Base-by-base conservation (phyloP, 148 eudicot species). In the Polygonum maritimum region DNA sequence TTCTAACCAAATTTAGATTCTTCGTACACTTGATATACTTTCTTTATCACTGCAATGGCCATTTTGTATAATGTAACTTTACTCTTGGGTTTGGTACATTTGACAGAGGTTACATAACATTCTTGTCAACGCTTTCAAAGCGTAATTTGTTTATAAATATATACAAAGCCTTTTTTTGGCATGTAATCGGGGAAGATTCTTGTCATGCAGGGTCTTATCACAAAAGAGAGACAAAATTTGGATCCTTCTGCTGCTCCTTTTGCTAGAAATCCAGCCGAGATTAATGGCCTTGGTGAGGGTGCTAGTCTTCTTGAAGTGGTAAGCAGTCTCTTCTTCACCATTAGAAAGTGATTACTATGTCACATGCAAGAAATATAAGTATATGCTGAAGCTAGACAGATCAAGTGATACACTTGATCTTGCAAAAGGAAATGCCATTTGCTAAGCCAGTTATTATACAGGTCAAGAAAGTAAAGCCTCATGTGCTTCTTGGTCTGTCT, bases 401-500 rank as follows among this genome's bases (percentile, higher is more conserved):
- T 67, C 44, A 7, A 67, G n/a, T 67, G 44, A 36, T 67, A 65
- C 10, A 67, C 44, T 10, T 14, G 35, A 67, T 45, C 36, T 67
- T 15, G 71, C 71, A 13, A 63, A 26, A 31, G 39, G 69, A 33
- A 13, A 63, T 67, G 8, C 44, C n/a, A 36, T 13, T 39, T 63
- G 16, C 9, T 38, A 67, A 67, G 44, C 71, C 75, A n/a, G 12
- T 33, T 44, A n/a, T 71, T 51, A 62, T 83, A 71, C 89, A 92
- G 98, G 98, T 96, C 71, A 91, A 81, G 47, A 92, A 92, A 83
- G 97, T 92, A 73, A 96, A 96, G 87, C 99, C 98, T 57, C 89
- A 96, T 81, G 98, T 96, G 81, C 95, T 96, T 83, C 95, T 92
- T 82, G 99, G 99, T 79, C 85, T 96, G 79, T 96, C 99, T 72